Conservation (phyloP, 495 filamentous ascomycete genomes). For the Echria macrotheca region DNA sequence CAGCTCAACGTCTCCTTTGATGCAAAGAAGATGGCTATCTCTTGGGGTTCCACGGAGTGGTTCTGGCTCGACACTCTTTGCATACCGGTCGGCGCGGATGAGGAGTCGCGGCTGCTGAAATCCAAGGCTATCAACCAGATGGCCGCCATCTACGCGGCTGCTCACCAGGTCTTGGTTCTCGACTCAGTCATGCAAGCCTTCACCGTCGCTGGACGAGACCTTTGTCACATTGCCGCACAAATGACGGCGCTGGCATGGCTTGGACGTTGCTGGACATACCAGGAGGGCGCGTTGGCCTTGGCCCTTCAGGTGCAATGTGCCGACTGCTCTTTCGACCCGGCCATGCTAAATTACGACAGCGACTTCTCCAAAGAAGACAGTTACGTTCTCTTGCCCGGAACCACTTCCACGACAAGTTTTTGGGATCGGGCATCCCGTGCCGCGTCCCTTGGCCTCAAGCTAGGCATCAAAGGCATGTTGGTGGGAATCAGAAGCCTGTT, state of each 20-base stretch:
- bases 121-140: conserved; percentile 2
- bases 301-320: conserved; percentile 3
- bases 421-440: neutral
- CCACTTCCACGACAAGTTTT: neutral
- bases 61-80: conserved; percentile 7
- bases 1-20: neutral
- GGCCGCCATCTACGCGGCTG: neutral
- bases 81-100: neutral
- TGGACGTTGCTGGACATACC: conserved; percentile 4
- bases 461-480: neutral
- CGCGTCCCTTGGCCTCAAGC: neutral
- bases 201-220: neutral
- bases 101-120: neutral
- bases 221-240: neutral
- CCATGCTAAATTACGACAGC: neutral
- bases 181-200: conserved; percentile 1
- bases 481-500: neutral
- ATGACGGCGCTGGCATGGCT: neutral
- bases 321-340: conserved; percentile 1
- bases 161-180: conserved; percentile 1
- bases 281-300: conserved; percentile 4
- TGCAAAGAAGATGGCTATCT: neutral
- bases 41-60: conserved; percentile 3
- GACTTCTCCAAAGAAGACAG: neutral
- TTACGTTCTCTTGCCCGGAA: conserved; percentile 1